Evolutionary conservation across 495 filamentous ascomycete species (phyloP).

Genomic region (Lasiosphaeris hirsuta): DNA sequence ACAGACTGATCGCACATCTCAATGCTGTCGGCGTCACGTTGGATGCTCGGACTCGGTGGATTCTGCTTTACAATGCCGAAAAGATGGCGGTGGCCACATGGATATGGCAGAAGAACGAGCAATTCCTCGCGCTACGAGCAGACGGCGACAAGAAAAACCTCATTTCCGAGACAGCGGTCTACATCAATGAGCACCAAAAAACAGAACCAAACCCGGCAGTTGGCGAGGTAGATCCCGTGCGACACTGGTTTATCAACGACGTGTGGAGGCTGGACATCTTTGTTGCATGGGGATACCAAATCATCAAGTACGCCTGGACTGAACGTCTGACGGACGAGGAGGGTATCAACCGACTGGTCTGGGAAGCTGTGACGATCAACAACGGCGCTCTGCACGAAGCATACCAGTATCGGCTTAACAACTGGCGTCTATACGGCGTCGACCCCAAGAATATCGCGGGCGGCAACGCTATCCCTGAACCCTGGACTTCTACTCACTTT

Average conservation of each 20-base stretch:
- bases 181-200: conserved; percentile 67
- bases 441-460: conserved; percentile 57
- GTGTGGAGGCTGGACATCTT: conserved; percentile 69
- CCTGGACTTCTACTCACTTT: conserved; percentile 74
- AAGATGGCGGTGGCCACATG: conserved; percentile 79
- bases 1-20: conserved; percentile 67
- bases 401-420: conserved; percentile 66
- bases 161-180: conserved; percentile 64
- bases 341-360: conserved; percentile 51
- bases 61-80: conserved; percentile 83
- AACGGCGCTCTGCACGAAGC: conserved; percentile 67
- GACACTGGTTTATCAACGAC: conserved; percentile 80
- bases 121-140: conserved; percentile 44
- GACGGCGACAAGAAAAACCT: conserved; percentile 51
- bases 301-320: conserved; percentile 63
- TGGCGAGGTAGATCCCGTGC: conserved; percentile 66
- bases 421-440: conserved; percentile 68
- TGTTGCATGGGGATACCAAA: conserved; percentile 69
- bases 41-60: conserved; percentile 66
- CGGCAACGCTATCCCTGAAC: conserved; percentile 67
- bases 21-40: conserved; percentile 52
- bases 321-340: conserved; percentile 47
- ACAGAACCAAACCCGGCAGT: conserved; percentile 53
- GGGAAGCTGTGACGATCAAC: conserved; percentile 77
- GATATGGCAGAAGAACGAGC: conserved; percentile 75